phyloP scores from a whole-genome alignment of 371 early-diverging fungal genomes.

The Rhizopus delemar region DNA sequence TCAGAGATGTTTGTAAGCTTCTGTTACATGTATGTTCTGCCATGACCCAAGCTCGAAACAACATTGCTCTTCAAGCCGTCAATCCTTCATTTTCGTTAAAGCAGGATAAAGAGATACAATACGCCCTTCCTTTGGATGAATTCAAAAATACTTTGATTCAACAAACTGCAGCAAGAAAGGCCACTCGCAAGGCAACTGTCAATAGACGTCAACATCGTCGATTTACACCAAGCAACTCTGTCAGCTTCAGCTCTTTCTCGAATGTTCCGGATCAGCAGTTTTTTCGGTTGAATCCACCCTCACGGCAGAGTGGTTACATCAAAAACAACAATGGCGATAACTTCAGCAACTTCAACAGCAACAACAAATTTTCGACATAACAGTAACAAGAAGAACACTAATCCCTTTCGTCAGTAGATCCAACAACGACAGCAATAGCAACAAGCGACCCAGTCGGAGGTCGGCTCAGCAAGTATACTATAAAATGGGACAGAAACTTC shows the following conservation, averaged over 20 bases:
- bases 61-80: conserved; percentile 13
- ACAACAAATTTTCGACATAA: no score
- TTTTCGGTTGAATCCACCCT: conserved; percentile 22
- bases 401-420: conserved; percentile 2
- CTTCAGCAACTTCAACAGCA: not conserved
- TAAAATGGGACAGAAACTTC: conserved; percentile 9
- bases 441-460: conserved; percentile 11
- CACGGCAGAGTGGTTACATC: conserved; percentile 22
- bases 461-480: conserved; percentile 10
- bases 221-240: no score
- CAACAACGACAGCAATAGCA: no score
- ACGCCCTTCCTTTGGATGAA: conserved; percentile 1
- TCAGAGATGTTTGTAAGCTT: conserved; percentile 14
- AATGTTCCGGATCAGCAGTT: not conserved
- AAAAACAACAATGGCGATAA: not conserved
- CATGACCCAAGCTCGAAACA: conserved; percentile 10
- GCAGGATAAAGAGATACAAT: not conserved
- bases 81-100: conserved; percentile 5
- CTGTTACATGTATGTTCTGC: conserved; percentile 9
- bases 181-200: not conserved
- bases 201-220: not conserved
- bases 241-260: not conserved
- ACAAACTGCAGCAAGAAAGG: conserved; percentile 3
- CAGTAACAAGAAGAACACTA: not conserved
- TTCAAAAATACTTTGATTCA: not conserved